Evolutionary conservation across 1,139 yeast species (phyloP).

Genomic region (Meyerozyma smithsonii): DNA sequence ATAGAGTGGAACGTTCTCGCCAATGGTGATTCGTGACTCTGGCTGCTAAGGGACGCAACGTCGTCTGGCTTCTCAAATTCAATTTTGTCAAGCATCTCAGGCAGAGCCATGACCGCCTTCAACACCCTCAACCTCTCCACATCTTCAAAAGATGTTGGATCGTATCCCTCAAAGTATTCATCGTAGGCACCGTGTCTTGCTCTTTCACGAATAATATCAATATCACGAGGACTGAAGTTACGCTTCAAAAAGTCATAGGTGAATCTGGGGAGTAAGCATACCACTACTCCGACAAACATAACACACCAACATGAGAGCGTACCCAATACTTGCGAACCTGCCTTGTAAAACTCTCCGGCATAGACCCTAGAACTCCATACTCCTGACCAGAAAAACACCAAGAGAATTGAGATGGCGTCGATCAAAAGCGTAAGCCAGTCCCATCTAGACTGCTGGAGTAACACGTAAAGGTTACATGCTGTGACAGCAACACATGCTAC

Average conservation of each 20-base stretch:
- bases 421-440: constrained; percentile 53
- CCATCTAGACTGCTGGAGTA: constrained; percentile 57
- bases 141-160: constrained; percentile 53
- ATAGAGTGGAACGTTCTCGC: constrained; percentile 33
- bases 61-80: constrained; percentile 18
- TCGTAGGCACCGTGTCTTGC: constrained; percentile 43
- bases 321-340: constrained; percentile 54
- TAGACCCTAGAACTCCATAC: constrained; percentile 48
- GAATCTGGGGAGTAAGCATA: constrained; percentile 51
- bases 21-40: constrained; percentile 19
- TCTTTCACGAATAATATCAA: constrained; percentile 52
- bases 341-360: constrained; percentile 46
- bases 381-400: constrained; percentile 61
- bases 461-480: constrained; percentile 49
- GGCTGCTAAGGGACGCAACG: constrained; percentile 11
- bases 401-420: constrained; percentile 43
- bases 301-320: constrained; percentile 50
- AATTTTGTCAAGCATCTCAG: constrained; percentile 30
- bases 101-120: constrained; percentile 30
- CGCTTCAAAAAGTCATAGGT: constrained; percentile 42
- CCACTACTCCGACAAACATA: constrained; percentile 42
- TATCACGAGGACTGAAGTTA: constrained; percentile 47
- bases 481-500: constrained; percentile 46
- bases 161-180: constrained; percentile 50
- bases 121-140: constrained; percentile 40